A percentile compares a stretch with the other conserved stretches of the same genome.
Conservation (phyloP, 140 eudicot species). For the Anethum foeniculum region DNA sequence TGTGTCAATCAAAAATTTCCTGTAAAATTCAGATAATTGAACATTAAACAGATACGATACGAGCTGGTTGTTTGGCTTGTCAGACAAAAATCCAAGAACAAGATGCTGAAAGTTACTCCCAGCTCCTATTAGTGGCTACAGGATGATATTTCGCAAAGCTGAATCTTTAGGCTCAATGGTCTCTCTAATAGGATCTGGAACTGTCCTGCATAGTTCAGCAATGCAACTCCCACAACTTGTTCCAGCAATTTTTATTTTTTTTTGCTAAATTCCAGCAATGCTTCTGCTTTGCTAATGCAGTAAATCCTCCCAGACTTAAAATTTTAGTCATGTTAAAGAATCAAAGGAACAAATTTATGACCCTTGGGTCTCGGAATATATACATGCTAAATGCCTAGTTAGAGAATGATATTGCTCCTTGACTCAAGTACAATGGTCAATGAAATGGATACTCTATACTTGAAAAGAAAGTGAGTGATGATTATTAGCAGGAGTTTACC, state of each 20-base stretch:
- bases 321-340: neutral
- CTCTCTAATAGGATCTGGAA: constrained; percentile 44
- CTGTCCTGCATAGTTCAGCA: constrained; percentile 85
- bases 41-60: constrained; percentile 51
- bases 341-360: too few species aligned
- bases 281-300: constrained; percentile 61
- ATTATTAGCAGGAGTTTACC: too few species aligned
- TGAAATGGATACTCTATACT: too few species aligned
- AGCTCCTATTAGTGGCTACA: too few species aligned
- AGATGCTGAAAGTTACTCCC: constrained; percentile 46
- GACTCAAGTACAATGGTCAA: too few species aligned
- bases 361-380: too few species aligned
- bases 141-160: too few species aligned
- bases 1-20: neutral
- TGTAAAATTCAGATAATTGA: neutral
- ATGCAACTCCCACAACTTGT: constrained; percentile 69
- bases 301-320: constrained; percentile 89
- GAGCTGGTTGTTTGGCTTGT: constrained; percentile 92
- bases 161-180: constrained; percentile 34
- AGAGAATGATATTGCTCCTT: too few species aligned
- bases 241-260: constrained; percentile 4
- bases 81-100: constrained; percentile 33
- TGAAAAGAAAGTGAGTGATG: too few species aligned
- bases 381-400: too few species aligned
- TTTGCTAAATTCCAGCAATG: constrained; percentile 11